Evolutionary conservation across 73 alveolate species (phyloP).

Genomic region (Tetrahymena borealis): DNA sequence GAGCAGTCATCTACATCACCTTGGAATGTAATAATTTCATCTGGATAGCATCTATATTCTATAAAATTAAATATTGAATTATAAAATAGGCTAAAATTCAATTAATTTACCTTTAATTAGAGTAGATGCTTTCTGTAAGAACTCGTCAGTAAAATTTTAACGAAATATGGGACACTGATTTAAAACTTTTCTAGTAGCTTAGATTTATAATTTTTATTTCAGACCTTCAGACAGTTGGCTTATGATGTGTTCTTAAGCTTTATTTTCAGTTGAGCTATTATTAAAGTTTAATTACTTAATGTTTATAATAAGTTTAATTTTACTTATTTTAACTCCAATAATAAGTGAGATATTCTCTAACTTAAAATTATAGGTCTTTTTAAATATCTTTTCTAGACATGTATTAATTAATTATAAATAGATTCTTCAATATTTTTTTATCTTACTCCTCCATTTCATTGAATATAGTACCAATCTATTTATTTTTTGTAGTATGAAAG

Average conservation of each 20-base stretch:
- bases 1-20: not conserved
- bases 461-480: not conserved
- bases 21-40: not conserved
- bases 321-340: slow-evolving; percentile 1
- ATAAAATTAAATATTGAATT: not conserved
- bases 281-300: not conserved
- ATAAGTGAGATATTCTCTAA: not conserved
- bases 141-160: not conserved
- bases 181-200: not conserved
- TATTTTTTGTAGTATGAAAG: too few species aligned
- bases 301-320: not conserved
- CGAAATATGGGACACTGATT: not conserved
- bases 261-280: not conserved
- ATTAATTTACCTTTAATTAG: not conserved
- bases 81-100: not conserved
- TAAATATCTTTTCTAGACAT: slow-evolving; percentile 3
- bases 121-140: not conserved
- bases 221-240: not conserved
- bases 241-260: not conserved
- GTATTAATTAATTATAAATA: not conserved
- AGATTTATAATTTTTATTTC: not conserved
- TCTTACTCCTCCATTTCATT: not conserved
- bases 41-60: not conserved
- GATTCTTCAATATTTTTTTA: not conserved
- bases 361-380: not conserved